phyloP scores from a whole-genome alignment of 2,329 filamentous ascomycete species.

The Colletotrichum phormii region DNA sequence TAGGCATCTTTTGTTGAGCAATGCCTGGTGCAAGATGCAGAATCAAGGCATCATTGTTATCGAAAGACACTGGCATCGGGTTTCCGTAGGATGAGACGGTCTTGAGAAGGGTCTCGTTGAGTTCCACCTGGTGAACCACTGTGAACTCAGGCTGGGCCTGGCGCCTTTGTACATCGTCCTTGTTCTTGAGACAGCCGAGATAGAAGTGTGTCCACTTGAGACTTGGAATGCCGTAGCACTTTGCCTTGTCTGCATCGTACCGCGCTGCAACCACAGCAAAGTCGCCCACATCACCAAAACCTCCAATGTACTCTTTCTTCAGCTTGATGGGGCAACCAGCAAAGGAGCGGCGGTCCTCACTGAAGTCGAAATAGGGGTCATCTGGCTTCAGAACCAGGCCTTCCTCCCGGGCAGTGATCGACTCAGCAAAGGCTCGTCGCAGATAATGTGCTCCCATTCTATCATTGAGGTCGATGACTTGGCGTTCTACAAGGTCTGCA shows the following conservation, averaged over 20 bases:
- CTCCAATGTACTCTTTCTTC: slow-evolving; percentile 85
- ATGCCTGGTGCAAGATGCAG: slow-evolving; percentile 60
- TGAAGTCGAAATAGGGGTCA: slow-evolving; percentile 78
- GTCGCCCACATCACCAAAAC: slow-evolving; percentile 85
- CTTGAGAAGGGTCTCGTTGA: slow-evolving; percentile 63
- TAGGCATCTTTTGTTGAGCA: slow-evolving; percentile 54
- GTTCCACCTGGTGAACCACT: slow-evolving; percentile 72
- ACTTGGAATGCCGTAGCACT: slow-evolving; percentile 62
- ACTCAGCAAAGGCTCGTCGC: slow-evolving; percentile 73
- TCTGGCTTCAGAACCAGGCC: slow-evolving; percentile 86
- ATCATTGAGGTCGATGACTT: slow-evolving; percentile 74
- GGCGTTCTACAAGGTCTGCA: slow-evolving; percentile 74
- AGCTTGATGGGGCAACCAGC: slow-evolving; percentile 78
- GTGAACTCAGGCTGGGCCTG: slow-evolving; percentile 69
- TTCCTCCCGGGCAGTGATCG: slow-evolving; percentile 76
- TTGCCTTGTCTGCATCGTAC: slow-evolving; percentile 74
- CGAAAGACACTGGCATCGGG: slow-evolving; percentile 53
- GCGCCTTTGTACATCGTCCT: slow-evolving; percentile 64
- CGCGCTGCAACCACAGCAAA: slow-evolving; percentile 83
- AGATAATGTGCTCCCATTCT: slow-evolving; percentile 64
- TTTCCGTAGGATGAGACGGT: slow-evolving; percentile 61
- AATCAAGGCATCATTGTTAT: slow-evolving; percentile 53
- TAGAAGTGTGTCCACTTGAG: slow-evolving; percentile 85
- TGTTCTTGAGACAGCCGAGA: slow-evolving; percentile 80
- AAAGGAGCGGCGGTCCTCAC: slow-evolving; percentile 48